Evolutionary conservation across 2,329 filamentous ascomycete species (phyloP), one percentile per base, ranked within the genome.

Genomic region (Cordyceps cicadae): DNA sequence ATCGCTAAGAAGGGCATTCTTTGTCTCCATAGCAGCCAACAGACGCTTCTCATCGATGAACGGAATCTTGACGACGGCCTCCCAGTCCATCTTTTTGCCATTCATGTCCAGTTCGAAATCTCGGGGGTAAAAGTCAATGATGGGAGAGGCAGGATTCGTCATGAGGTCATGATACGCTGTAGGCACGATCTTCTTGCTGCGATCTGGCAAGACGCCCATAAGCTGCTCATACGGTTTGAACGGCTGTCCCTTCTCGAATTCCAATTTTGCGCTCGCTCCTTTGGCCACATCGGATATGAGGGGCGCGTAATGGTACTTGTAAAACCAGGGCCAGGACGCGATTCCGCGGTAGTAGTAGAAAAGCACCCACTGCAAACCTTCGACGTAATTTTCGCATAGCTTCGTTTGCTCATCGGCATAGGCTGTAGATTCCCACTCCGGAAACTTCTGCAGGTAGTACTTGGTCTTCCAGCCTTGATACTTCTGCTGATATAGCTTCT

Each of bases 51-150:
- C 93, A 62, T 99, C 91, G 64, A 99, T 99, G 75, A 99, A 99
- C 0, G 94, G 94, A 69, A 99, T 99, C 75, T 97, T 99, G 65
- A 99, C 92, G 43, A 99, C 93, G 32, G 94, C 94, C 72, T 99
- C 94, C 94, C 94, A 99, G 65, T 99, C 95, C 89, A 96, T 95
- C 77, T 96, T 99, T 79, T 99, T 99, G 62, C 94, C 95, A 68
- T 99, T 97, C 94, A 99, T 97, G 71, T 99, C 95, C 46, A 99
- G 81, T 66, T 95, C 91, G 69, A 99, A 99, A 68, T 99, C 94
- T 67, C 93, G 85, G 2, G 94, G 94, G 69, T 99, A 99, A 72
- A 99, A 99, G 71, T 99, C 94, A 69, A 96, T 89, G 71, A 99
- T 99, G 2, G 94, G 92, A 17, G 93, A 97, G 17, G 89, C 84